These are phyloP conservation scores for Cronartium quercuum DNA, from an alignment of 1,284 basidiomycete genomes.

Conservation along the genomic window DNA sequence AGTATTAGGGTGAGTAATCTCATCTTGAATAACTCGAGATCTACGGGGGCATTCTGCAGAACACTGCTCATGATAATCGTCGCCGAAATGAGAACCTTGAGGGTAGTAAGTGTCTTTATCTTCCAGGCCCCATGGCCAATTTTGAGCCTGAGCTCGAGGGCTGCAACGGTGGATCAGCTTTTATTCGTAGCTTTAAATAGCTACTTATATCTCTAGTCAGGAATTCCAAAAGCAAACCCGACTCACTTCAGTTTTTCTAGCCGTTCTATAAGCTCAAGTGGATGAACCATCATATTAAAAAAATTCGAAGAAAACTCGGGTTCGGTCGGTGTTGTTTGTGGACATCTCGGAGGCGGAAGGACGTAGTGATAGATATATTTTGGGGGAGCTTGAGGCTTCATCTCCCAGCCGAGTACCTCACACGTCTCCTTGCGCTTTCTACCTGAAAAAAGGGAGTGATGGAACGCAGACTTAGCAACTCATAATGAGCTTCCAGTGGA, in stretches of 20 bases:
- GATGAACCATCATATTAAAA: background rate
- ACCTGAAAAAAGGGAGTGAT: slow-evolving; percentile 1
- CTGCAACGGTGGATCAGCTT: background rate
- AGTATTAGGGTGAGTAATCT: background rate
- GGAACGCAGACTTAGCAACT: background rate
- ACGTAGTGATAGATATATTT: slow-evolving; percentile 20
- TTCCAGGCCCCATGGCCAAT: slow-evolving; percentile 9
- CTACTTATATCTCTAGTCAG: too few relatives aligned
- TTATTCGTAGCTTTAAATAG: too few relatives aligned
- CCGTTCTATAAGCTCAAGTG: slow-evolving; percentile 6
- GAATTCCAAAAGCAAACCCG: too few relatives aligned
- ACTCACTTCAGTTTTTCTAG: background rate
- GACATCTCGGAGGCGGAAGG: slow-evolving; percentile 17
- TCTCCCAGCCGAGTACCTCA: slow-evolving; percentile 15
- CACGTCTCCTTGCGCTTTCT: slow-evolving; percentile 15
- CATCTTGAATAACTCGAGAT: background rate
- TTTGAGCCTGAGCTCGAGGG: background rate
- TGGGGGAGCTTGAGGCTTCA: slow-evolving; percentile 7
- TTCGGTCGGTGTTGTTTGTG: background rate
- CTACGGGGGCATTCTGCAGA: slow-evolving; percentile 6
- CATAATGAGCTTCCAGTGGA: background rate
- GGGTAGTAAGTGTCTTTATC: background rate
- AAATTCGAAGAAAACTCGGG: background rate
- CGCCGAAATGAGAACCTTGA: slow-evolving; percentile 11
- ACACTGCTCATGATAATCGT: slow-evolving; percentile 19